Evolutionary conservation across 106 monocot genomes (phyloP), one percentile per base, ranked within the genome.

Genomic region (Vanilla planifolia): DNA sequence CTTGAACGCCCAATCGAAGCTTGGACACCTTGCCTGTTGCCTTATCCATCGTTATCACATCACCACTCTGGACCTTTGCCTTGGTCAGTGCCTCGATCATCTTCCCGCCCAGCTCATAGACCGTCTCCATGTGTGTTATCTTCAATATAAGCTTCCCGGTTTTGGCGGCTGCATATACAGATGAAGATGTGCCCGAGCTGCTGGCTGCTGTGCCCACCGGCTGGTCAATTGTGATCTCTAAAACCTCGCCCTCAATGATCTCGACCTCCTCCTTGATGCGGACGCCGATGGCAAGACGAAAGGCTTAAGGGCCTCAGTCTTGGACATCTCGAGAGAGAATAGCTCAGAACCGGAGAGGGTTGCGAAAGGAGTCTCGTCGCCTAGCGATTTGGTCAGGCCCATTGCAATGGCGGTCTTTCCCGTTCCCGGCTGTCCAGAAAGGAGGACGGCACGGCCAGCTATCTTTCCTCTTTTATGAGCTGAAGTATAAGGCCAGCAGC

Each of bases 231-330:
- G 73, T 32, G 34, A 98, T 74, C 74, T 91, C 91, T 1, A 98
- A 87, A 21, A 98, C 96, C 77, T 98, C 96, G 40, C 95, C 96
- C 74, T 98, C 96, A 50, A 98, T 98, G 45, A 91, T 77, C 79
- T 98, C 96, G 15, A 85, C 84, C 74, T 98, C 96, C 81, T 91
- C 96, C 78, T 98, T 91, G 68, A 98, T 98, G 42, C 87, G 73
- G 33, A 98, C 91, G 32, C 96, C 96, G 65, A 91, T 91, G 26
- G 96, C 78, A 26, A 61, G 66, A 5, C 62, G 41, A n/a, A 62
- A 62, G 26, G 62, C 62, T 24, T 62, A 8, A 62, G 45, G 30
- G 62, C 62, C 43, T 62, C 62, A 15, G 62, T 62, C 25, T 62
- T 62, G 5, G 62, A 62, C 63, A 88, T 72, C 73, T 92, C 80